These are phyloP conservation scores for Scedosporium apiospermum DNA, from an alignment of 2,329 filamentous ascomycete species.

Conservation along the genomic window DNA sequence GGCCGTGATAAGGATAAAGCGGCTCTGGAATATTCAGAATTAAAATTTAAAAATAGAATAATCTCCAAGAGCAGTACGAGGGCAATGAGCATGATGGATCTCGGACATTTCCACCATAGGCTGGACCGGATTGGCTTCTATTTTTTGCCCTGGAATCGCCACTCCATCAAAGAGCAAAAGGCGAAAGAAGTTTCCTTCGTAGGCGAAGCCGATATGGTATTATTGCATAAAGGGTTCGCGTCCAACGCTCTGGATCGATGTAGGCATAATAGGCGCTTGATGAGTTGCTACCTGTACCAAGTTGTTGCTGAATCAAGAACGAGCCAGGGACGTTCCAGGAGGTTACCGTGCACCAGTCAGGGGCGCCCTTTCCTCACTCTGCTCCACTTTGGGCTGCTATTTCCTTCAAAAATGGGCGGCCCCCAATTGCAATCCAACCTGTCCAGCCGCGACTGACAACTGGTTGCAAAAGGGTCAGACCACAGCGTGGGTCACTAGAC, in stretches of 20 bases:
- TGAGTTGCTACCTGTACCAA: background rate
- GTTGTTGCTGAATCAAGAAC: no score
- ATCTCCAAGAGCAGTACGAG: no score
- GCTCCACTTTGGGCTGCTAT: slow-evolving; percentile 10
- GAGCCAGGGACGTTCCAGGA: background rate
- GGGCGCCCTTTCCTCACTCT: slow-evolving; percentile 7
- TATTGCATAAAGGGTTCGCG: background rate
- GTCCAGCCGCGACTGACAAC: slow-evolving; percentile 2
- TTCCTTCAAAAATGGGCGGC: slow-evolving; percentile 6
- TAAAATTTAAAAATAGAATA: no score
- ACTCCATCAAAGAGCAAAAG: background rate
- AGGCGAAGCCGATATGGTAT: background rate
- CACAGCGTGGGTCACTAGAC: slow-evolving; percentile 6
- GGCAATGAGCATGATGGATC: background rate
- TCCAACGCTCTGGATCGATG: background rate
- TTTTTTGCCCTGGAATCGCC: background rate
- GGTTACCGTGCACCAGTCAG: slow-evolving; percentile 2
- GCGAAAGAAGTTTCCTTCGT: background rate
- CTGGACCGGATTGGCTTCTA: background rate
- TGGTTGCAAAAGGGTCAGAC: slow-evolving; percentile 4
- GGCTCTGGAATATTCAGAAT: no score
- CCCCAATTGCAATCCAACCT: background rate
- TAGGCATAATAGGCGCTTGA: background rate
- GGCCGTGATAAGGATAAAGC: no score
- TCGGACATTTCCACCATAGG: background rate